Percentiles rank a stretch among this genome's conserved stretches.
Evolutionary conservation across 2,329 filamentous ascomycete genomes (phyloP).

Genomic region (Hyphodiscus sp.): DNA sequence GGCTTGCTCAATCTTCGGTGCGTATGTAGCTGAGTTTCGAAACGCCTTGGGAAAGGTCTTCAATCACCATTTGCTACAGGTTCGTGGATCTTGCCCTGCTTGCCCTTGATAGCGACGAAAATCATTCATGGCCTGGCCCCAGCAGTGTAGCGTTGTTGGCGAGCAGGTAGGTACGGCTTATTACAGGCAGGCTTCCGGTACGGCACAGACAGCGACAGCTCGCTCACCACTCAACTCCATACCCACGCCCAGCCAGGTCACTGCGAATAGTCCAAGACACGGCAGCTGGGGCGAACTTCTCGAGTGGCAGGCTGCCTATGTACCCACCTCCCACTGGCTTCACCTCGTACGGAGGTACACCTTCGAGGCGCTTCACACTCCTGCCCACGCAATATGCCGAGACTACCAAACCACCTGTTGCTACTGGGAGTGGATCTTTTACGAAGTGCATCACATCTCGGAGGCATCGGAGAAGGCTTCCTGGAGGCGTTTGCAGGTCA

Average conservation of each 20-base stretch:
- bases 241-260: neutral
- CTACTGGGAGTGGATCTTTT: neutral
- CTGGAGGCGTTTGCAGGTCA: neutral
- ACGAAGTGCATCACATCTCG: neutral
- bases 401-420: neutral
- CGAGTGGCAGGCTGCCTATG: neutral
- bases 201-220: neutral
- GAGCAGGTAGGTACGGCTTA: neutral
- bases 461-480: neutral
- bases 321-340: neutral
- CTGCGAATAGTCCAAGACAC: neutral
- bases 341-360: neutral
- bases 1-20: neutral
- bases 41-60: neutral
- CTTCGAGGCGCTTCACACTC: neutral
- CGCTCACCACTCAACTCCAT: neutral
- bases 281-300: neutral
- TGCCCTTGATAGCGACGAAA: too few species aligned
- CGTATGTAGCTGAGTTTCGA: neutral
- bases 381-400: neutral
- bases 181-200: neutral
- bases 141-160: too few species aligned
- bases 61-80: neutral
- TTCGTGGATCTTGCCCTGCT: too few species aligned
- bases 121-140: too few species aligned